These are phyloP conservation scores for Exophiala xenobiotica DNA, from an alignment of 2,329 filamentous ascomycete species.

Conservation along the genomic window DNA sequence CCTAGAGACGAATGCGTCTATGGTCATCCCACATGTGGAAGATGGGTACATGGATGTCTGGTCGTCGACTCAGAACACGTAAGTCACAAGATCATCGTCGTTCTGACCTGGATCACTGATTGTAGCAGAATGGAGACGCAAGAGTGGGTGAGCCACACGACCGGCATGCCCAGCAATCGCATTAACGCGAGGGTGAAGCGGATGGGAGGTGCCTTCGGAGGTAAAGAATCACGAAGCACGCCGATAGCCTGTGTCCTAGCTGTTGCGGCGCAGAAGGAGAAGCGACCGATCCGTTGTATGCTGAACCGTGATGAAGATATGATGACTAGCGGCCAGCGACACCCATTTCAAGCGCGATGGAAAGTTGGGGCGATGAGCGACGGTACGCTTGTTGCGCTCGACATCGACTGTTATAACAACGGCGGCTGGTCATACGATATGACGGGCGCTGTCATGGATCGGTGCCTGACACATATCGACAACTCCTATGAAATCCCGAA, in stretches of 20 bases:
- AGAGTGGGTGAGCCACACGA: conserved; percentile 79
- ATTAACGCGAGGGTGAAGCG: conserved; percentile 87
- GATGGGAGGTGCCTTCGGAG: conserved; percentile 90
- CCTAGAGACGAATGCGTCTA: conserved; percentile 83
- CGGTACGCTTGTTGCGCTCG: conserved; percentile 85
- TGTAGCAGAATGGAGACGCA: conserved; percentile 71
- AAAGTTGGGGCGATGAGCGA: conserved; percentile 92
- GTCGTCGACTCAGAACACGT: conserved; percentile 85
- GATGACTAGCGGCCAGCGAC: conserved; percentile 82
- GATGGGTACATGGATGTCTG: conserved; percentile 95
- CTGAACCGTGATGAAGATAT: conserved; percentile 96
- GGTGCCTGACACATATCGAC: conserved; percentile 82
- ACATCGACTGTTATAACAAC: conserved; percentile 90
- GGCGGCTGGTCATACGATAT: conserved; percentile 74
- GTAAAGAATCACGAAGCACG: conserved; percentile 87
- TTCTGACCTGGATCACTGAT: not conserved
- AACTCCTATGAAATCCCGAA: conserved; percentile 89
- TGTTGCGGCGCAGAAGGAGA: conserved; percentile 79
- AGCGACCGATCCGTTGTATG: conserved; percentile 87
- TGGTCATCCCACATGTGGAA: conserved; percentile 84
- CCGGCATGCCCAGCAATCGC: conserved; percentile 81
- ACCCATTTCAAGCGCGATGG: conserved; percentile 87
- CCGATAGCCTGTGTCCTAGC: conserved; percentile 82
- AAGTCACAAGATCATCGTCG: not conserved
- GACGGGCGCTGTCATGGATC: conserved; percentile 76